Conservation (phyloP, 495 filamentous ascomycete species). For the Astrocystis sublimbata region DNA sequence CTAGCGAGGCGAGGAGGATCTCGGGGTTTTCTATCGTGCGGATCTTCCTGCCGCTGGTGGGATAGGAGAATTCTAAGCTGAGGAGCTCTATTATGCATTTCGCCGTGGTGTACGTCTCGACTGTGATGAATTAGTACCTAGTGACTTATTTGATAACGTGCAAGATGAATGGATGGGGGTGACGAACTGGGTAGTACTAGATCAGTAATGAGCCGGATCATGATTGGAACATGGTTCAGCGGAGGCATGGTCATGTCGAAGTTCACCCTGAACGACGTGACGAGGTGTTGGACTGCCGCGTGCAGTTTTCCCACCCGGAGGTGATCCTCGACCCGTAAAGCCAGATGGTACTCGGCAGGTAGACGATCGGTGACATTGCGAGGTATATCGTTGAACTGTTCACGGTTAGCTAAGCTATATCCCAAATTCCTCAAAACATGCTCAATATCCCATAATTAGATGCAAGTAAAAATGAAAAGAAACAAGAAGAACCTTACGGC, state of each 20-base stretch:
- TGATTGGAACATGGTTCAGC: constrained; percentile 65
- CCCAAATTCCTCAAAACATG: not conserved
- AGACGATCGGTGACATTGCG: constrained; percentile 65
- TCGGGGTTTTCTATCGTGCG: constrained; percentile 63
- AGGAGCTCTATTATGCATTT: constrained; percentile 61
- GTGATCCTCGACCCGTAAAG: constrained; percentile 59
- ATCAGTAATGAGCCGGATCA: constrained; percentile 69
- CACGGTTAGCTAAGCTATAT: constrained; percentile 19
- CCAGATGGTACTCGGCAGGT: constrained; percentile 56
- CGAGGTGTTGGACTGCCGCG: constrained; percentile 57
- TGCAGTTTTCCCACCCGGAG: constrained; percentile 59
- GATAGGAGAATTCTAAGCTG: constrained; percentile 58
- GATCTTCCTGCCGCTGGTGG: constrained; percentile 32
- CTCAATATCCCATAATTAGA: too few relatives aligned
- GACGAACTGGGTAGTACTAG: constrained; percentile 75
- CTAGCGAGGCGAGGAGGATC: constrained; percentile 63
- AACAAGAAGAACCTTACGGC: constrained; percentile 39
- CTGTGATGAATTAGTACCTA: constrained; percentile 37
- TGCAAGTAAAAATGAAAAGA: too few relatives aligned
- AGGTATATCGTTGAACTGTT: constrained; percentile 55
- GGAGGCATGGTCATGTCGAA: constrained; percentile 72
- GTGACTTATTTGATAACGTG: too few relatives aligned
- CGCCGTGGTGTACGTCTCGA: constrained; percentile 67
- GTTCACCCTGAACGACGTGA: constrained; percentile 61
- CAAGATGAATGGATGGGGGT: not conserved